Conservation (phyloP, 371 early-diverging fungal genomes). For the Mucor velutinosus region DNA sequence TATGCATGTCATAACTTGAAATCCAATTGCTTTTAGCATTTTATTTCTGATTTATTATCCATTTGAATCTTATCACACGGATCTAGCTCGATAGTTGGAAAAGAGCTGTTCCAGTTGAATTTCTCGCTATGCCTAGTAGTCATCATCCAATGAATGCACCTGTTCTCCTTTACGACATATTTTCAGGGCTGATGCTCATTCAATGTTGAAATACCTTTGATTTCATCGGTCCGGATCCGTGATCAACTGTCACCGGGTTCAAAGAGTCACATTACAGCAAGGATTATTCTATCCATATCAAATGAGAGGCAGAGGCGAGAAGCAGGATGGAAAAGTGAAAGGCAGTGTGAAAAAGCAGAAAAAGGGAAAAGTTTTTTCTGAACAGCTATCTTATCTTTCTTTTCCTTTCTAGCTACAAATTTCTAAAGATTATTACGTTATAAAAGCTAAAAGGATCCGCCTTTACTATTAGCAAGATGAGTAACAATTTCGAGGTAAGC, state of each 20-base stretch:
- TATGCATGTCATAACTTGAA: too few species aligned
- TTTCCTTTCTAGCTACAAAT: neutral
- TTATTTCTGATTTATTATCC: too few species aligned
- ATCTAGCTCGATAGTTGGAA: too few species aligned
- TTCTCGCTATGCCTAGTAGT: too few species aligned
- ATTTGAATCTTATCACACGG: too few species aligned
- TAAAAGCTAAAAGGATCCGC: neutral
- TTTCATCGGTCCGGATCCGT: neutral
- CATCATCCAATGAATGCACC: too few species aligned
- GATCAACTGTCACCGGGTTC: neutral
- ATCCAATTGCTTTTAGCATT: too few species aligned
- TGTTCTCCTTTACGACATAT: too few species aligned
- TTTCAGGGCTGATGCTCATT: too few species aligned
- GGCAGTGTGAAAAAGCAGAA: neutral
- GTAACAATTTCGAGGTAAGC: conserved; percentile 1
- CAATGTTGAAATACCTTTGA: too few species aligned
- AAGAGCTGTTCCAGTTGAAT: too few species aligned
- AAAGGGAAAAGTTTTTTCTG: neutral
- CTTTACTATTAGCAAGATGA: neutral
- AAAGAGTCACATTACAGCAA: neutral
- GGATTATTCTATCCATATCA: neutral
- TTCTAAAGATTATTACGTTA: neutral
- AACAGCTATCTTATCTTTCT: neutral
- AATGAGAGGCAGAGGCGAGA: neutral
- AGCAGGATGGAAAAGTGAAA: neutral